Evolutionary conservation across 441 rosid species (phyloP).

Genomic region (Gossypium davidsonii): DNA sequence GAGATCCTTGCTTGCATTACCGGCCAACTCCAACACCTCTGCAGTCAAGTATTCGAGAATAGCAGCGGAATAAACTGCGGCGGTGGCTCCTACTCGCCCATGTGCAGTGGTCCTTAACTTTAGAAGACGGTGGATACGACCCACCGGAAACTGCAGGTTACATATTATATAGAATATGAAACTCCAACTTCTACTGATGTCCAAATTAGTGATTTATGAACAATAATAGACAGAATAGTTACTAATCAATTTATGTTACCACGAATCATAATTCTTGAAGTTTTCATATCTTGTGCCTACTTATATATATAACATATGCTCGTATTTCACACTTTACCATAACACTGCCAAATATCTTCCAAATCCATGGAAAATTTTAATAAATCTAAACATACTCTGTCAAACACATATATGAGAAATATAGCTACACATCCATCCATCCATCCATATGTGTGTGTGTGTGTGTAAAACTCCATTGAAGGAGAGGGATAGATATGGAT

Average conservation of each 20-base stretch:
- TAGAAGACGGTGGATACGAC: conserved; percentile 50
- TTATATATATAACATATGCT: too few relatives aligned
- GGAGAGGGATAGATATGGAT: not conserved
- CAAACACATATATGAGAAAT: too few relatives aligned
- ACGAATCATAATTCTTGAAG: too few relatives aligned
- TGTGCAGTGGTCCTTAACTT: conserved; percentile 58
- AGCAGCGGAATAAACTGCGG: conserved; percentile 38
- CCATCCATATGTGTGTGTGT: too few relatives aligned
- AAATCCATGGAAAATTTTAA: too few relatives aligned
- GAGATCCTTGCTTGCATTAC: conserved; percentile 75
- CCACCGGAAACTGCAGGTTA: conserved; percentile 60
- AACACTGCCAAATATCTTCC: too few relatives aligned
- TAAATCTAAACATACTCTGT: too few relatives aligned
- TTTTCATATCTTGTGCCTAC: too few relatives aligned
- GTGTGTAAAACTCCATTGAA: not conserved
- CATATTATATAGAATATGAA: conserved; percentile 2
- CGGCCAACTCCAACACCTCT: conserved; percentile 29
- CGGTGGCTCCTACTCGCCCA: conserved; percentile 77
- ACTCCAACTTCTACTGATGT: not conserved
- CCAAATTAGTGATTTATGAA: not conserved
- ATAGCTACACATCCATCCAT: too few relatives aligned
- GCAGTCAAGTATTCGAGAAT: conserved; percentile 15
- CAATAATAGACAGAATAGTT: not conserved
- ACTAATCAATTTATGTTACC: too few relatives aligned
- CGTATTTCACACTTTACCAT: too few relatives aligned